Conservation (phyloP, 1,284 basidiomycete genomes). For the Sanghuangporus sanghuang region DNA sequence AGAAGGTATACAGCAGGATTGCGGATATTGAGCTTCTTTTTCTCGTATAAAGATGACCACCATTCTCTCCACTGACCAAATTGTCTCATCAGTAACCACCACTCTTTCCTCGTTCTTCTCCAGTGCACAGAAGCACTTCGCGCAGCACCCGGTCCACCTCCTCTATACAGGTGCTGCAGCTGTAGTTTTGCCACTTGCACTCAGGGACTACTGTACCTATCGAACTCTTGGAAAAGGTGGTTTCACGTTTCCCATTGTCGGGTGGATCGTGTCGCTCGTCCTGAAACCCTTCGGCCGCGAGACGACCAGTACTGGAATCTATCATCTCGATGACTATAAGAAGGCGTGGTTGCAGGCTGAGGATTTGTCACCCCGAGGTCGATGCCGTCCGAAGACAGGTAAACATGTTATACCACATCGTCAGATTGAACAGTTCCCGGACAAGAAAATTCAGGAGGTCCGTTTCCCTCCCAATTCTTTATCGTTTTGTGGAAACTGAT, state of each 20-base stretch:
- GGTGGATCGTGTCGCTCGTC: conserved; percentile 22
- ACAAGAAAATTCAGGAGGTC: conserved; percentile 19
- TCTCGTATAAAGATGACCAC: no score
- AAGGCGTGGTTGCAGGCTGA: conserved; percentile 19
- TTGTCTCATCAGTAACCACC: no score
- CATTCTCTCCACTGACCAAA: no score
- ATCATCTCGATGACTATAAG: conserved; percentile 22
- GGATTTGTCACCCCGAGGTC: conserved; percentile 18
- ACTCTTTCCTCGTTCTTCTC: no score
- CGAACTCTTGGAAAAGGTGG: conserved; percentile 22
- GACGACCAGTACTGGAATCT: conserved; percentile 20
- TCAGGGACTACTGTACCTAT: conserved; percentile 21
- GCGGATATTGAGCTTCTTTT: no score
- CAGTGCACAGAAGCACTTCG: no score
- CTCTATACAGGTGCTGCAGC: not conserved
- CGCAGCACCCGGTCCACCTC: no score
- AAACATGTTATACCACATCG: conserved; percentile 26
- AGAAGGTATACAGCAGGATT: no score
- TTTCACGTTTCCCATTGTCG: conserved; percentile 19
- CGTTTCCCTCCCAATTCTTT: not conserved
- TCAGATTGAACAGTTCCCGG: conserved; percentile 21
- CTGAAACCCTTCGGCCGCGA: conserved; percentile 22
- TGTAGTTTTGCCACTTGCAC: not conserved
- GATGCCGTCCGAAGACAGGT: conserved; percentile 18
- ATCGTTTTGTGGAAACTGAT: not conserved